These are phyloP conservation scores for Microthyrium microscopicum DNA, from an alignment of 2,329 filamentous ascomycete genomes.

Conservation along the genomic window DNA sequence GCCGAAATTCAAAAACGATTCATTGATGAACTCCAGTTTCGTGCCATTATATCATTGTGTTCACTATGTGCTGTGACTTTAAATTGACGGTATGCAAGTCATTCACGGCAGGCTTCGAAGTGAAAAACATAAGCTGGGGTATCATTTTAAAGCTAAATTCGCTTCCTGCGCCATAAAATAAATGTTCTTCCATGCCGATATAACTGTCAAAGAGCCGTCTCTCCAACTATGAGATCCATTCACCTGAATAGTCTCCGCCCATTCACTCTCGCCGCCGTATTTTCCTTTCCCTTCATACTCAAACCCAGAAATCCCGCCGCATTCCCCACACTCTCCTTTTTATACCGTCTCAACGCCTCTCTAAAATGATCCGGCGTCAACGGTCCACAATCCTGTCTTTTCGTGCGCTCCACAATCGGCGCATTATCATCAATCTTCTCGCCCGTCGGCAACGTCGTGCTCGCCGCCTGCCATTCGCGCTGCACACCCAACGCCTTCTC, in stretches of 20 bases:
- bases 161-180: too few species aligned
- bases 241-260: constrained; percentile 29
- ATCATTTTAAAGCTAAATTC: too few species aligned
- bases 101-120: too few species aligned
- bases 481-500: constrained; percentile 56
- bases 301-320: constrained; percentile 35
- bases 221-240: too few species aligned
- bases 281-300: constrained; percentile 31
- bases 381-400: constrained; percentile 33
- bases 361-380: constrained; percentile 58
- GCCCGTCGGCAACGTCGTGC: constrained; percentile 25
- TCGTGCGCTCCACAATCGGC: constrained; percentile 5
- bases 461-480: constrained; percentile 48
- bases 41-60: too few species aligned
- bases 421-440: constrained; percentile 2
- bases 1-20: too few species aligned
- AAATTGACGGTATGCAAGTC: too few species aligned
- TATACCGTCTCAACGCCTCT: constrained; percentile 56
- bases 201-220: too few species aligned
- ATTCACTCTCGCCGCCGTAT: constrained; percentile 26
- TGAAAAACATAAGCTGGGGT: too few species aligned
- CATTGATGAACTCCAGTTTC: too few species aligned
- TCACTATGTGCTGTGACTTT: too few species aligned
- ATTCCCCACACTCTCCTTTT: constrained; percentile 43
- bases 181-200: too few species aligned